Conservation (phyloP, 2,329 filamentous ascomycete genomes). For the Epichloe sp. region DNA sequence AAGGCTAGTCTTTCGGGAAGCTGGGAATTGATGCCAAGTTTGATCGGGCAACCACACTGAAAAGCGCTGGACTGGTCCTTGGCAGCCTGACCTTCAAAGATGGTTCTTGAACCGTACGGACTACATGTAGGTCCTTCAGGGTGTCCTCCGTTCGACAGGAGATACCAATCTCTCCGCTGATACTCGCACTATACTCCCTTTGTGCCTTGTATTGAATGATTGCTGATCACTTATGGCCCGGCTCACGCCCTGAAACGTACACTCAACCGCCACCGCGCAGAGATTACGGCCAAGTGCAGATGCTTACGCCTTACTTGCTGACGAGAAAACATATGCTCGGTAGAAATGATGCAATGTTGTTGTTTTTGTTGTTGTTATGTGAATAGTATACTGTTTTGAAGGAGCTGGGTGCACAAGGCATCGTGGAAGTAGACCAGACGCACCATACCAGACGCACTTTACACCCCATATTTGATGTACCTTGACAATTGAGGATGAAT, state of each 20-base stretch:
- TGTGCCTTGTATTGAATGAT: neutral
- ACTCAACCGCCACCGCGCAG: neutral
- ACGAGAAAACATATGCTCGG: neutral
- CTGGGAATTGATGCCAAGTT: neutral
- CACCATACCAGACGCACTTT: neutral
- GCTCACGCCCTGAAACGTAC: neutral
- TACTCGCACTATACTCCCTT: neutral
- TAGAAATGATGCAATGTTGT: too few species aligned
- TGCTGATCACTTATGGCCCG: neutral
- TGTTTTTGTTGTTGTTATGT: neutral
- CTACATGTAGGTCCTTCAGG: neutral
- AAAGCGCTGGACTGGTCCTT: neutral
- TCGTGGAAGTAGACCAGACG: neutral
- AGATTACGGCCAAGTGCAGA: neutral
- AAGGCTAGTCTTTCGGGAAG: neutral
- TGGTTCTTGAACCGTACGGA: neutral
- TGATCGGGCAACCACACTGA: too few species aligned
- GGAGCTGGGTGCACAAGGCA: neutral
- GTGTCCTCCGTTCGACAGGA: neutral
- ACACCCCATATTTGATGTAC: too few species aligned
- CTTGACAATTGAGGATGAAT: too few species aligned
- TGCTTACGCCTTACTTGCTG: neutral
- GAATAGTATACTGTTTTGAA: neutral
- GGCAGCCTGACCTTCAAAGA: neutral
- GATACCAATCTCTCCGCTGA: neutral